Conservation (phyloP, 768 basidiomycete species). For the Suillus bovinus region DNA sequence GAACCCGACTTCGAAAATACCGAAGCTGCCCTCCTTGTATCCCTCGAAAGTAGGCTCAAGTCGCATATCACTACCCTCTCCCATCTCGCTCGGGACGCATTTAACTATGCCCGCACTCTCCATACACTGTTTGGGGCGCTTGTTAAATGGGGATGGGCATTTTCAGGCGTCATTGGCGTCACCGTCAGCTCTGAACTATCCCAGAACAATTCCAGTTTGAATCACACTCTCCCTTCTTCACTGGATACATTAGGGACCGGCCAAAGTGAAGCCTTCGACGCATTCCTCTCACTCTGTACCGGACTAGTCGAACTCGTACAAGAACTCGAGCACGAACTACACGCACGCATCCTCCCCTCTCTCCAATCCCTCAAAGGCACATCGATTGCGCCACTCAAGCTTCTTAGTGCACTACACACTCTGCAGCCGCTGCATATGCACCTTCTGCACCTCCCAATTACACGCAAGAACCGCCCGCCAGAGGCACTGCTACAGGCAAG, state of each 20-base stretch:
- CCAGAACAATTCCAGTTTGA: constrained; percentile 1
- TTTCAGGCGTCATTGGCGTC: constrained; percentile 69
- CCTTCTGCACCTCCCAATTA: constrained; percentile 66
- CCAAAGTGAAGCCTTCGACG: constrained; percentile 65
- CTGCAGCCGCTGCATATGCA: constrained; percentile 73
- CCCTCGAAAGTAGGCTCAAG: constrained; percentile 57
- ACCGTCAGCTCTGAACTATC: constrained; percentile 36
- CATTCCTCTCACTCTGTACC: constrained; percentile 62
- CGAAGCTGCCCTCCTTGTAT: constrained; percentile 53
- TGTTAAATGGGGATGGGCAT: constrained; percentile 61
- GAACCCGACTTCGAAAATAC: constrained; percentile 34
- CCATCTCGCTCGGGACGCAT: constrained; percentile 58
- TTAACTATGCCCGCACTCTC: constrained; percentile 62
- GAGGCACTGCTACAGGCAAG: constrained; percentile 70
- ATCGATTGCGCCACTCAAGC: constrained; percentile 60
- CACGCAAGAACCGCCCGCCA: constrained; percentile 59
- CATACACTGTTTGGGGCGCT: constrained; percentile 50
- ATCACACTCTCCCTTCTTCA: constrained; percentile 18
- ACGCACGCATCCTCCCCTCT: constrained; percentile 54
- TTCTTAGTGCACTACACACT: constrained; percentile 70
- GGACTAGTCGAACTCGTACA: constrained; percentile 52
- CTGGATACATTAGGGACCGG: constrained; percentile 15
- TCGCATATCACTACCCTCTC: constrained; percentile 57
- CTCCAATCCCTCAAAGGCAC: constrained; percentile 59
- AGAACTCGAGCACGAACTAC: constrained; percentile 54